Percentiles rank a stretch among this genome's conserved stretches.
Evolutionary conservation across 2,329 filamentous ascomycete genomes (phyloP).

Genomic region (Zelopaecilomyces penicillatus): DNA sequence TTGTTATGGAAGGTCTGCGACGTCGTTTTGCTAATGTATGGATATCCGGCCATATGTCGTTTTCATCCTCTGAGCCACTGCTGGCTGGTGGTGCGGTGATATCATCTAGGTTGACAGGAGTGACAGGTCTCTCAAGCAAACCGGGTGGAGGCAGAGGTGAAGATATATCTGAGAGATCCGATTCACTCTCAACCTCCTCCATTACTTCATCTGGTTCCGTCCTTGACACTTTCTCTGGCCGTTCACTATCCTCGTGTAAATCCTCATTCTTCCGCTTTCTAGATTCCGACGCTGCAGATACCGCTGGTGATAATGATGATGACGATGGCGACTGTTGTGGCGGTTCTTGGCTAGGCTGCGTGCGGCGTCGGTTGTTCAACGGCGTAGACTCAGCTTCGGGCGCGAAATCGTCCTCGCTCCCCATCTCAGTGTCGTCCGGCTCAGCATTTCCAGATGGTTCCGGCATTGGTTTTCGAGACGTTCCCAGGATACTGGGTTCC

Average conservation of each 20-base stretch:
- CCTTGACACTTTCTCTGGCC: constrained; percentile 28
- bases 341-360: constrained; percentile 19
- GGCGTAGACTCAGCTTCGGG: constrained; percentile 64
- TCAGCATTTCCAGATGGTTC: constrained; percentile 23
- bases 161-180: constrained; percentile 27
- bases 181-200: constrained; percentile 25
- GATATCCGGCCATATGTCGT: constrained; percentile 43
- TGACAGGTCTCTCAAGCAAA: constrained; percentile 25
- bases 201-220: constrained; percentile 14
- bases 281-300: constrained; percentile 23
- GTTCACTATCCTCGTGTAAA: constrained; percentile 28
- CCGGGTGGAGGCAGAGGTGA: constrained; percentile 26
- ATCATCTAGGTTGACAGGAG: constrained; percentile 39
- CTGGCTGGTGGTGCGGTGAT: constrained; percentile 48
- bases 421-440: constrained; percentile 20
- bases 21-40: constrained; percentile 41
- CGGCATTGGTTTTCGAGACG: constrained; percentile 34
- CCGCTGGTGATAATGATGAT: constrained; percentile 14
- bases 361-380: constrained; percentile 37
- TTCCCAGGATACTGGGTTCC: constrained; percentile 54
- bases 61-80: constrained; percentile 39
- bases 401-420: constrained; percentile 44
- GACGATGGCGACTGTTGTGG: constrained; percentile 9
- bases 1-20: constrained; percentile 28
- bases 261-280: constrained; percentile 51